Evolutionary conservation across 2,329 filamentous ascomycete genomes (phyloP).

Genomic region (Aspergillus aculeatus): DNA sequence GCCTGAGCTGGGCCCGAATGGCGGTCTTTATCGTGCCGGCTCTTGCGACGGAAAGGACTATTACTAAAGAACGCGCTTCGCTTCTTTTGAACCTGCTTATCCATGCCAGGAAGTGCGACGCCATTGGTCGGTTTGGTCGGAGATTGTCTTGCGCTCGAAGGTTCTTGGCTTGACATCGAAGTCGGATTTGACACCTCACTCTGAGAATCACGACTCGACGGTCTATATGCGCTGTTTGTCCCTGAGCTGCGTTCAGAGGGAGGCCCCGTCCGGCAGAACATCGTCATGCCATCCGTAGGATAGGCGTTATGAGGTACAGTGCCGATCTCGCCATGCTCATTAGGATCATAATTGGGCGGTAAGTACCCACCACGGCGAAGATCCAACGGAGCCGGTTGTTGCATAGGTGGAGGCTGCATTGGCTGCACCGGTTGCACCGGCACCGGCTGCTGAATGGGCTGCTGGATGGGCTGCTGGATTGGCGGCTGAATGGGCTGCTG

Average conservation of each 20-base stretch:
- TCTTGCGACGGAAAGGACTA: slow-evolving; percentile 90
- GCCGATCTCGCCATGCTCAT: slow-evolving; percentile 65
- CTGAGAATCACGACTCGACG: slow-evolving; percentile 80
- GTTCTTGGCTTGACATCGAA: slow-evolving; percentile 83
- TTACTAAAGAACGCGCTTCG: slow-evolving; percentile 90
- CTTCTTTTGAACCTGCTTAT: slow-evolving; percentile 67
- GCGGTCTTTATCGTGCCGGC: slow-evolving; percentile 69
- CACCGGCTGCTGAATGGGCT: slow-evolving; percentile 14
- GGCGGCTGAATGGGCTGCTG: slow-evolving; percentile 46
- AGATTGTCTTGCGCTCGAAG: slow-evolving; percentile 69
- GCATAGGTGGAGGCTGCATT: slow-evolving; percentile 46
- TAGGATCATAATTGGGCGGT: slow-evolving; percentile 51
- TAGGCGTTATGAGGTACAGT: slow-evolving; percentile 88
- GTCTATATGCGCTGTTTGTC: slow-evolving; percentile 64
- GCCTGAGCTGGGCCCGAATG: slow-evolving; percentile 37
- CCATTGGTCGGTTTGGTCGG: slow-evolving; percentile 61
- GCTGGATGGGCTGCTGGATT: slow-evolving; percentile 26
- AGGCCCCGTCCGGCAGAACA: slow-evolving; percentile 80
- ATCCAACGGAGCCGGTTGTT: slow-evolving; percentile 37
- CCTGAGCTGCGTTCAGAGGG: slow-evolving; percentile 68
- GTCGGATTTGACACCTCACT: slow-evolving; percentile 90
- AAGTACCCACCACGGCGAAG: slow-evolving; percentile 40
- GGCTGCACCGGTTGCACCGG: slow-evolving; percentile 22
- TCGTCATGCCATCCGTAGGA: slow-evolving; percentile 93
- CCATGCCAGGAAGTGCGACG: slow-evolving; percentile 46